Percentiles rank a stretch among this genome's conserved stretches.
Evolutionary conservation across 2,329 filamentous ascomycete species (phyloP).

Genomic region (Spiromastix sp.): DNA sequence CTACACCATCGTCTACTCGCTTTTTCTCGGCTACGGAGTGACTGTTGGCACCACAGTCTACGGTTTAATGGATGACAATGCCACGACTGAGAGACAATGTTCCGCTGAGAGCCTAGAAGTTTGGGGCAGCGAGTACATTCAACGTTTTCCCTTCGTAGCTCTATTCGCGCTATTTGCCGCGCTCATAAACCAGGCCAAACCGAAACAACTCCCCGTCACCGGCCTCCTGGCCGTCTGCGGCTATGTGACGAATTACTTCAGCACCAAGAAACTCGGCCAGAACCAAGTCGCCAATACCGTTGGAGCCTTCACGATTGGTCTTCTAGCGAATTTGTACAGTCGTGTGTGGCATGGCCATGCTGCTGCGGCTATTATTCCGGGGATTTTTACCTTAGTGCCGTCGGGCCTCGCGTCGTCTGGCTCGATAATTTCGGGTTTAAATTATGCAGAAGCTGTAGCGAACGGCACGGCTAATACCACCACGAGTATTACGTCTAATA

Average conservation of each 20-base stretch:
- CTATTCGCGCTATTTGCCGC: slow-evolving; percentile 63
- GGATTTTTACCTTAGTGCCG: slow-evolving; percentile 64
- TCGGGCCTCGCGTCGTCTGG: slow-evolving; percentile 50
- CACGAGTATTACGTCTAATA: slow-evolving; percentile 24
- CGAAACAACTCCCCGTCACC: slow-evolving; percentile 69
- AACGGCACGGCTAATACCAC: slow-evolving; percentile 11
- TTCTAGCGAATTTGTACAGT: slow-evolving; percentile 70
- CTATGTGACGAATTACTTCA: slow-evolving; percentile 67
- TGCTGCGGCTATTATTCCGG: slow-evolving; percentile 74
- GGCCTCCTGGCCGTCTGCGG: slow-evolving; percentile 61
- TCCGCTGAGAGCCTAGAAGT: slow-evolving; percentile 41
- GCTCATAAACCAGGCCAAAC: slow-evolving; percentile 73
- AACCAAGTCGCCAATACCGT: slow-evolving; percentile 72
- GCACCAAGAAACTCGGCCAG: slow-evolving; percentile 52
- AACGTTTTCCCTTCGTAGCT: slow-evolving; percentile 62
- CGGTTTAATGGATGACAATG: slow-evolving; percentile 48
- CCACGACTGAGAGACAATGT: slow-evolving; percentile 38
- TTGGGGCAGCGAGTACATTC: slow-evolving; percentile 32
- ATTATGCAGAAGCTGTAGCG: slow-evolving; percentile 46
- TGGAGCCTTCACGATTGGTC: slow-evolving; percentile 64
- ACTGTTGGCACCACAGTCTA: slow-evolving; percentile 57
- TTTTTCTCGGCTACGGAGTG: slow-evolving; percentile 63
- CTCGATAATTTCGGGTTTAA: slow-evolving; percentile 46
- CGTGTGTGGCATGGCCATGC: slow-evolving; percentile 64
- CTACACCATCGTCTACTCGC: slow-evolving; percentile 63